Base-by-base conservation (phyloP, 2,329 filamentous ascomycete species). In the Phaeosphaeriaceae sp. region DNA sequence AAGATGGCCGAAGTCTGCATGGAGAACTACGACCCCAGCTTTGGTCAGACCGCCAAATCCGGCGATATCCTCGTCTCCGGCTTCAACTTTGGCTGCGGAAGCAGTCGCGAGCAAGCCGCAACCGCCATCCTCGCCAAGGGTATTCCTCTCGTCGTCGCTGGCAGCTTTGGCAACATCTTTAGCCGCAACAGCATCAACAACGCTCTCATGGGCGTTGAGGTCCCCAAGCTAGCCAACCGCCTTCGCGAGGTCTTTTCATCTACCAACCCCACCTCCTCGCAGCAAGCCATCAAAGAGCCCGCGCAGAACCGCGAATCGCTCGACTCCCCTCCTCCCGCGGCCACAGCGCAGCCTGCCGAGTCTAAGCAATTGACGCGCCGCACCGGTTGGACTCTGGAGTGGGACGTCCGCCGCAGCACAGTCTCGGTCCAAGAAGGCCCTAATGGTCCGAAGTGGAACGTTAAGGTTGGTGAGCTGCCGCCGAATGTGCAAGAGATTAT, bases 1-100 rank as follows among this genome's bases (percentile, higher is more conserved):
- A 87, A 87, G 56, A 97, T 98, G 94, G 92, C 92, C 0, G 82
- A 91, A 65, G 93, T 93, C 0, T 93, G 91, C 78, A 97, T 98
- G 93, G 86, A 90, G 75, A 98, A 98, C 83, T 98, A 97, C 79
- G 94, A 98, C 74, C 79, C 85, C 0, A 75, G 82, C 0, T 97
- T 97, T 74, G 77, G 83, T 10, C 76, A 79, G 1, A 82, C 89
- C 36, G 89, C 90, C 47, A 85, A 85, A 63, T 73, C 86, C 0
- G 88, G 87, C 49, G 93, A 98, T 69, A 91, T 97, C 54, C 85
- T 97, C 1, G 93, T 97, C 0, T 80, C 89, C 0, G 93, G 93
- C 31, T 95, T 89, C 82, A 96, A 96, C 81, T 97, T 97, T 72
- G 94, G 94, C 48, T 92, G 89, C 65, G 93, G 93, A 19, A 87